Base-by-base conservation (phyloP, 225 moss, liverwort and hornwort genomes). In the Lunularia cruciata region DNA sequence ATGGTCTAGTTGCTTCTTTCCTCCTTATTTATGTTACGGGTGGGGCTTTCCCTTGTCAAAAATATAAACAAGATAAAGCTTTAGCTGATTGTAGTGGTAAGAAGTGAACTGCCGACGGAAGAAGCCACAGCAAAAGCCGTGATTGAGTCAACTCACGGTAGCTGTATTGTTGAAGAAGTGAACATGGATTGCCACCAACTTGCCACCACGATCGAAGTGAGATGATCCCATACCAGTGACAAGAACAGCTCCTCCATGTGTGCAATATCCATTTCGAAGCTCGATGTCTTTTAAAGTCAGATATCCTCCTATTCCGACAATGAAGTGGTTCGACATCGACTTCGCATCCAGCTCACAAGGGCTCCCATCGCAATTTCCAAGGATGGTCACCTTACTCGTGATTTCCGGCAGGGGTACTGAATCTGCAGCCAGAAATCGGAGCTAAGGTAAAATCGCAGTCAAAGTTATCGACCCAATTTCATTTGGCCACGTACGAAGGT, bases 331-430 rank as follows among this genome's bases (percentile, higher is more conserved):
- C 6, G 84, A 86, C 60, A 48, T 65, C 12, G 88, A 81, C 72
- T 40, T 65, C 0, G 86, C 92, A 56, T 90, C 83, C 30, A 93
- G 76, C 18, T 69, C 48, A 37, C 92, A 93, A 4, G 85, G 83
- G 0, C 73, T 64, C 39, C 61, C 61, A 53, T 71, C 48, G 68
- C 92, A 93, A 10, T 40, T 75, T 15, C 92, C 92, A n/a, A 90
- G 47, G 62, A 93, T 88, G 14, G 83, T 86, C 27, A 83, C 74
- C 63, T 76, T 88, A 2, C 67, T 73, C 61, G 78, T 77, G 5
- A 93, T 75, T 27, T 85, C 86, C 0, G 92, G 92, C 48, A 93
- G 77, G 18, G 92, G 92, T 25, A 83, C 69, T 11, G 90, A 81
- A 32, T 78, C 92, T 88, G 75, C 71, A 78, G 30, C 20, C 65